Conservation (phyloP, 106 monocot species). For the Vanilla planifolia region DNA sequence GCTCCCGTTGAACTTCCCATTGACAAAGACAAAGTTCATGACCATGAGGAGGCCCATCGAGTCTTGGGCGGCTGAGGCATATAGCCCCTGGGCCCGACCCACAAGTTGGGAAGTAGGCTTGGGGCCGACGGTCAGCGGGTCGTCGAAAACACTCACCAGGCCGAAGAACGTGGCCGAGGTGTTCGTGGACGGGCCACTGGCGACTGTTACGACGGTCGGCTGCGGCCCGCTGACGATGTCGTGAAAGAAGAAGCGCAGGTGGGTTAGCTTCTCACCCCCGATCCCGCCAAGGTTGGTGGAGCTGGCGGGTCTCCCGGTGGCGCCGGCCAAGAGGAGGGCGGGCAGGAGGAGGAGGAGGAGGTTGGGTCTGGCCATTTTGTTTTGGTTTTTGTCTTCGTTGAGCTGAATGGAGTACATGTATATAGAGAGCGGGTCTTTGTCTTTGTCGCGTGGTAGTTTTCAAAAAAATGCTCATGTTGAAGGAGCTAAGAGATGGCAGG, state of each 20-base stretch:
- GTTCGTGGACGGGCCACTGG: background rate
- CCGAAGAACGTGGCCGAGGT: conserved; percentile 15
- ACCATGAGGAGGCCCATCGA: conserved; percentile 4
- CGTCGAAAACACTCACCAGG: conserved; percentile 14
- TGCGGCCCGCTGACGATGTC: conserved; percentile 14
- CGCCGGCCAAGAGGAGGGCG: background rate
- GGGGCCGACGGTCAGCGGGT: conserved; percentile 14
- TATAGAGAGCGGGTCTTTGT: no score
- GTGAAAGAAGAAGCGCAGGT: conserved; percentile 14
- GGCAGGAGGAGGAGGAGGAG: background rate
- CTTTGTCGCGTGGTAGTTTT: no score
- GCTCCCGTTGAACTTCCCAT: conserved; percentile 23
- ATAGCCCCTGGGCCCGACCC: conserved; percentile 21
- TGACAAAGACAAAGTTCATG: conserved; percentile 19
- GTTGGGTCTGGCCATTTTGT: background rate
- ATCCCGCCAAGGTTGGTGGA: background rate
- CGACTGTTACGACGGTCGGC: conserved; percentile 16
- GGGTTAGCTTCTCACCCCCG: background rate
- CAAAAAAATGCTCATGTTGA: no score
- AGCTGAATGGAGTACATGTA: no score
- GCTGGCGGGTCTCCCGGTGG: no score
- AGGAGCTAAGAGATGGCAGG: no score
- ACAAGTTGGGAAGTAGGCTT: background rate
- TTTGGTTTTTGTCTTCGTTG: no score
- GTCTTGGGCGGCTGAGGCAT: conserved; percentile 6